A percentile compares a stretch with the other conserved stretches of the same genome.
These are phyloP conservation scores for Eremothecium gossypii DNA, from an alignment of 1,139 yeast genomes.

Conservation along the genomic window DNA sequence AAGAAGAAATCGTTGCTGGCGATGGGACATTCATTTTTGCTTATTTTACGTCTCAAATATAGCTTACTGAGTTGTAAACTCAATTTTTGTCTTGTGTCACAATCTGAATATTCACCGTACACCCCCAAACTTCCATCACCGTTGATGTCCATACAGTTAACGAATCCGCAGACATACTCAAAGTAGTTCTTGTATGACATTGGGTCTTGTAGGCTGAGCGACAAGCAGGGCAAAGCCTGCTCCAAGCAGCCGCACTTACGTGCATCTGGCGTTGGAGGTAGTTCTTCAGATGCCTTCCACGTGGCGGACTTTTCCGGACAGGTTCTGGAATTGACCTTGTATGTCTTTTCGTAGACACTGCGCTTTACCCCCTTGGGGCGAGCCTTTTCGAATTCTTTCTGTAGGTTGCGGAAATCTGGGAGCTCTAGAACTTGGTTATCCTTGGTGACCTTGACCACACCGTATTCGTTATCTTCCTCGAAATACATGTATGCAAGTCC, in stretches of 20 bases:
- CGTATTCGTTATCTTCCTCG: constrained; percentile 73
- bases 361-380: constrained; percentile 30
- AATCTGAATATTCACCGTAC: constrained; percentile 53
- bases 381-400: constrained; percentile 30
- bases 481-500: constrained; percentile 87
- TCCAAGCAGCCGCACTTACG: constrained; percentile 50
- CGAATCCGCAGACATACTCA: constrained; percentile 39
- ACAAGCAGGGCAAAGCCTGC: constrained; percentile 41
- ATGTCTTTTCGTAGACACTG: constrained; percentile 13
- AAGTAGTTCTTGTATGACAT: constrained; percentile 33
- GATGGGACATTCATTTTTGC: constrained; percentile 16
- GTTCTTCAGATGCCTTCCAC: constrained; percentile 38
- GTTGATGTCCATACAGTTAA: constrained; percentile 44
- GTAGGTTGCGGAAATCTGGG: constrained; percentile 36
- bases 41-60: constrained; percentile 31
- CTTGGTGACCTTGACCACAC: constrained; percentile 52
- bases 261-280: constrained; percentile 50
- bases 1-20: constrained; percentile 14
- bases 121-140: constrained; percentile 41
- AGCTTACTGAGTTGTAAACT: constrained; percentile 46
- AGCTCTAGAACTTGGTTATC: constrained; percentile 39
- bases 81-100: constrained; percentile 42
- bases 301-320: constrained; percentile 28
- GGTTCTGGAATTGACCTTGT: constrained; percentile 3
- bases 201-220: constrained; percentile 32